phyloP scores from a whole-genome alignment of 78 protist genomes.

The Mastigamoeba balamuthi region DNA sequence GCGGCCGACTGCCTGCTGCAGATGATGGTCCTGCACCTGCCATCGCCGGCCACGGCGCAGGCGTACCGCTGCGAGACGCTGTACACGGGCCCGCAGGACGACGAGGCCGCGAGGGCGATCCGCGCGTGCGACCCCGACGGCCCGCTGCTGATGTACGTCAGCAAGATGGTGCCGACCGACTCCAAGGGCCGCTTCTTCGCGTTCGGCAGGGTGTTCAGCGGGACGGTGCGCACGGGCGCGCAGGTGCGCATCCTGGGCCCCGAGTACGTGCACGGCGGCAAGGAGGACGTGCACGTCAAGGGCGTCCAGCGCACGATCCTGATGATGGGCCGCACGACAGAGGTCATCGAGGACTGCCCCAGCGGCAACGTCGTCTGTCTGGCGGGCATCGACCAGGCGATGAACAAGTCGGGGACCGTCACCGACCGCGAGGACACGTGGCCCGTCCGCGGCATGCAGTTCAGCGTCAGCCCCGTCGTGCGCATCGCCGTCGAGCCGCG shows the following conservation, averaged over 20 bases:
- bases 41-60: constrained; percentile 96
- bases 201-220: constrained; percentile 98
- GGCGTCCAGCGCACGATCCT: constrained; percentile 87
- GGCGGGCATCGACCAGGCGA: constrained; percentile 93
- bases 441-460: constrained; percentile 88
- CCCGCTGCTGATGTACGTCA: constrained; percentile 93
- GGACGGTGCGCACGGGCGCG: constrained; percentile 80
- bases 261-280: constrained; percentile 96
- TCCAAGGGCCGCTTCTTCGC: constrained; percentile 84
- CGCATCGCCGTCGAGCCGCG: constrained; percentile 96
- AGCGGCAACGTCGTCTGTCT: constrained; percentile 92
- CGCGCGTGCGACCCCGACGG: constrained; percentile 80
- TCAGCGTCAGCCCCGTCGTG: constrained; percentile 96
- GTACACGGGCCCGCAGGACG: constrained; percentile 94
- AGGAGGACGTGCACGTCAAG: constrained; percentile 76
- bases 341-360: constrained; percentile 74
- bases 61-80: constrained; percentile 81
- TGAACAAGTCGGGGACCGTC: constrained; percentile 94
- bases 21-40: constrained; percentile 91
- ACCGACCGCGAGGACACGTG: constrained; percentile 66
- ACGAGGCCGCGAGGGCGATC: constrained; percentile 44
- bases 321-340: constrained; percentile 94
- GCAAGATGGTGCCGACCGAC: constrained; percentile 97
- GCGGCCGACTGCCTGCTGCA: constrained; percentile 90
- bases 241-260: constrained; percentile 93